These are phyloP conservation scores for Lasiodiplodia theobromae DNA, from an alignment of 2,329 filamentous ascomycete species.

Conservation along the genomic window DNA sequence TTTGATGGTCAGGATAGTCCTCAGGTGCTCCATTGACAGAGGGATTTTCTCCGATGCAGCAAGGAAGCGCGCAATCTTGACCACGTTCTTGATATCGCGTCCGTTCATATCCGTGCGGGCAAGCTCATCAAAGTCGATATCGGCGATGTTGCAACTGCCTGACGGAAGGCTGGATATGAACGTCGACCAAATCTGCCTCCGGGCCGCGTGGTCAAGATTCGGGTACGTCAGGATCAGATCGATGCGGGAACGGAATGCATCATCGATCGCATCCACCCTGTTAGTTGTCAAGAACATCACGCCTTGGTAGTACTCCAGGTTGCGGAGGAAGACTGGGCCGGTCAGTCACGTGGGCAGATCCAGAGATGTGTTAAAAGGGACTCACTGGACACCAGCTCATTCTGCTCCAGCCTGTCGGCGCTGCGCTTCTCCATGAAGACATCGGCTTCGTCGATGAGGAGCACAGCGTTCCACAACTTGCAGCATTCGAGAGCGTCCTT, in stretches of 20 bases:
- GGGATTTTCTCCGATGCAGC: neutral
- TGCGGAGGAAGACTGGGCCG: neutral
- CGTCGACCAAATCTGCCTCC: neutral
- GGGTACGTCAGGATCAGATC: conserved; percentile 50
- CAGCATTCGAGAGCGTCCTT: conserved; percentile 56
- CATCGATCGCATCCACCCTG: conserved; percentile 39
- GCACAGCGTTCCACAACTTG: conserved; percentile 59
- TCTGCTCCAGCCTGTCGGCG: conserved; percentile 38
- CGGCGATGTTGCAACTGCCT: neutral
- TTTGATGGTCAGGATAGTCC: neutral
- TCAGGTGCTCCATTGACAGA: neutral
- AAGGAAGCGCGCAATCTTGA: conserved; percentile 3
- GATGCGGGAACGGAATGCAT: conserved; percentile 40
- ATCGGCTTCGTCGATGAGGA: conserved; percentile 60
- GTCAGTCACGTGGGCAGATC: neutral
- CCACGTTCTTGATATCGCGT: conserved; percentile 1
- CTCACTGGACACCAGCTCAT: conserved; percentile 38
- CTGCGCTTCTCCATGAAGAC: conserved; percentile 41
- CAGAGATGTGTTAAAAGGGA: no score
- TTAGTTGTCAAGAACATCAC: conserved; percentile 44
- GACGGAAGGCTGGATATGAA: neutral
- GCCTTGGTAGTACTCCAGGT: conserved; percentile 24
- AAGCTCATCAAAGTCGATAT: neutral
- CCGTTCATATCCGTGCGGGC: conserved; percentile 8
- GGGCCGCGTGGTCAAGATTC: conserved; percentile 39